Evolutionary conservation across 495 filamentous ascomycete species (phyloP), one percentile per base, ranked within the genome.

Genomic region (Trichodelitschia bisporula): DNA sequence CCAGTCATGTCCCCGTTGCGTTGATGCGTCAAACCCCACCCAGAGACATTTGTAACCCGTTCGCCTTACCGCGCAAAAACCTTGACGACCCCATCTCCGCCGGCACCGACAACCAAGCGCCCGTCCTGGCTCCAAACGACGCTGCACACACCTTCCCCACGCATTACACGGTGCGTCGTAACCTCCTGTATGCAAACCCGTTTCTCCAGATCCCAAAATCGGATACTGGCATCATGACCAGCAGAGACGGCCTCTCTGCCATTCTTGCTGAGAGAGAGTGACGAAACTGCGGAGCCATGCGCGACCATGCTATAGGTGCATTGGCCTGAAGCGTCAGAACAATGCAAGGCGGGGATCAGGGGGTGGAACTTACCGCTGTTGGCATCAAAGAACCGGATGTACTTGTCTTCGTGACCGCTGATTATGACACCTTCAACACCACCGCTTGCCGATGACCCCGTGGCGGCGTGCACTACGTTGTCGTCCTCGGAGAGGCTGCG

Each of bases 281-380:
- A 67, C 10, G 86, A 82, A 41, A 95, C 92, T 23, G 86, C 69
- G 2, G 80, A 72, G 2, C 84, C 78, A 46, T 97, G 86, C 2
- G 86, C 86, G 33, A 93, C 69, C 86, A 97, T 95, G 39, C 71
- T 83, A 50, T 95, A 97, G 11, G 89, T 92, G 56, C 82, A 92
- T 86, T 95, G 89, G 38, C 86, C 86, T 97, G 41, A 23, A 19
- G 31, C 11, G 6, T 31, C 17, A 34, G 28, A 8, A 2, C 19
- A 2, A 17, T 14, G 26, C 8, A 32, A 15, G 9, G 12, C 12
- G 23, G 6, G 16, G 13, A 10, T 13, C 19, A n/a, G 30, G 14
- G 4, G 15, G 32, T 5, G 8, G 9, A 20, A 70, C 79, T 49
- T 68, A 95, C 86, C 86, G 53, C 77, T 91, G 45, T 95, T 95